These are phyloP conservation scores for Carex kokanica DNA, from an alignment of 176 grass and related monocot genomes.

Conservation along the genomic window DNA sequence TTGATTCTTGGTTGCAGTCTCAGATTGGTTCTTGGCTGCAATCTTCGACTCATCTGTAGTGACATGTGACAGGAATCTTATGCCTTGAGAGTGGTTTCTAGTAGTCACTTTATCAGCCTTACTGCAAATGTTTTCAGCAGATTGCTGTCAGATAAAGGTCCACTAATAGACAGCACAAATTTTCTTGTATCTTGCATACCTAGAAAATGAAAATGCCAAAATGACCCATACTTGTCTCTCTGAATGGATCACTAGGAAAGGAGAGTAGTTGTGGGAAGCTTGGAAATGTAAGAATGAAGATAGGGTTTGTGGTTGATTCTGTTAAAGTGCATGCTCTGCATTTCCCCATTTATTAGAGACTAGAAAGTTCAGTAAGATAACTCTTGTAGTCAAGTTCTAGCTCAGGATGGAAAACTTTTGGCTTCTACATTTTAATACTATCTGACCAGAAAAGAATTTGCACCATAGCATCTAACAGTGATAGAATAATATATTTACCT, in stretches of 20 bases:
- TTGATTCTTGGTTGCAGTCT: conserved; percentile 34
- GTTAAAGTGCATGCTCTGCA: not conserved
- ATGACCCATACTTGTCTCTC: not conserved
- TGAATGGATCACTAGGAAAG: not conserved
- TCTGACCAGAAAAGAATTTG: not conserved
- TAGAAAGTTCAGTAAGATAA: not conserved
- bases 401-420: not conserved
- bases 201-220: not conserved
- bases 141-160: not conserved
- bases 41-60: conserved; percentile 22
- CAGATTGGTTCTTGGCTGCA: conserved; percentile 8
- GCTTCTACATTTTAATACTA: not conserved
- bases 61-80: conserved; percentile 92
- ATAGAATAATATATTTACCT: conserved; percentile 45
- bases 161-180: not conserved
- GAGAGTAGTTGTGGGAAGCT: not conserved
- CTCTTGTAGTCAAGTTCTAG: not conserved
- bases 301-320: not conserved
- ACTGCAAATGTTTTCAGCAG: conserved; percentile 34
- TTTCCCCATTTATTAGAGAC: not conserved
- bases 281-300: not conserved
- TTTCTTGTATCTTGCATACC: not conserved
- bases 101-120: conserved; percentile 84
- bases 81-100: conserved; percentile 76
- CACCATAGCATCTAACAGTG: not conserved